Evolutionary conservation across 2,329 filamentous ascomycete genomes (phyloP).

Genomic region (Chaetothyriales sp.): DNA sequence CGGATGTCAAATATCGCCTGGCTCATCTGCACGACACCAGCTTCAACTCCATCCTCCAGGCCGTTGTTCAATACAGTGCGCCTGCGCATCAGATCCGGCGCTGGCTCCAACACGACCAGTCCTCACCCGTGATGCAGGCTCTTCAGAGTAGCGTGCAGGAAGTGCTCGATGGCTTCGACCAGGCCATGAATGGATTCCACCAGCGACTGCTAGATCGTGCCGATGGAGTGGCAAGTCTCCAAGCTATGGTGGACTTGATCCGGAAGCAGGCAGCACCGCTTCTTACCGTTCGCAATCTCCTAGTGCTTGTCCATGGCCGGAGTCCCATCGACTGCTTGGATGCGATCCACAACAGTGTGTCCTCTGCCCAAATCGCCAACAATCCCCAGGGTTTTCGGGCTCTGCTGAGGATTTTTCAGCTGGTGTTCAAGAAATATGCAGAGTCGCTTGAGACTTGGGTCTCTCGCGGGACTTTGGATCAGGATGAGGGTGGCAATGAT

Average conservation of each 20-base stretch:
- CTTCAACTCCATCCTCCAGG: conserved; percentile 10
- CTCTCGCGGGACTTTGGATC: conserved; percentile 3
- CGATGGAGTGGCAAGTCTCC: conserved; percentile 6
- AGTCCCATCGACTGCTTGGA: background rate
- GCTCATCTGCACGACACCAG: conserved; percentile 8
- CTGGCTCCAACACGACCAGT: conserved; percentile 7
- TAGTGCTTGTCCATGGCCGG: background rate
- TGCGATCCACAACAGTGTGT: background rate
- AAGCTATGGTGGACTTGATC: conserved; percentile 4
- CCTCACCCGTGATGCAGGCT: conserved; percentile 6
- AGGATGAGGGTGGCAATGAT: background rate
- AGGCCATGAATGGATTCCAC: conserved; percentile 4
- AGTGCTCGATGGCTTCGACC: conserved; percentile 4
- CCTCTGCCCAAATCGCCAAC: background rate
- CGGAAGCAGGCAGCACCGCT: background rate
- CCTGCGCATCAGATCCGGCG: conserved; percentile 2
- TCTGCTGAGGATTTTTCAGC: conserved; percentile 7
- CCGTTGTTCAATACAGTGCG: conserved; percentile 4
- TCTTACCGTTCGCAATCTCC: background rate
- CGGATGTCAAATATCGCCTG: conserved; percentile 4
- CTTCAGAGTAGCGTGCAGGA: conserved; percentile 5
- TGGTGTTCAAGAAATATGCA: conserved; percentile 5
- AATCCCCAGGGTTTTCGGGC: conserved; percentile 1
- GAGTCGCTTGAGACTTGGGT: conserved; percentile 10
- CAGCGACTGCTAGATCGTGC: conserved; percentile 1